phyloP scores from a whole-genome alignment of 2,329 filamentous ascomycete genomes.

The Metarhizium brunneum region DNA sequence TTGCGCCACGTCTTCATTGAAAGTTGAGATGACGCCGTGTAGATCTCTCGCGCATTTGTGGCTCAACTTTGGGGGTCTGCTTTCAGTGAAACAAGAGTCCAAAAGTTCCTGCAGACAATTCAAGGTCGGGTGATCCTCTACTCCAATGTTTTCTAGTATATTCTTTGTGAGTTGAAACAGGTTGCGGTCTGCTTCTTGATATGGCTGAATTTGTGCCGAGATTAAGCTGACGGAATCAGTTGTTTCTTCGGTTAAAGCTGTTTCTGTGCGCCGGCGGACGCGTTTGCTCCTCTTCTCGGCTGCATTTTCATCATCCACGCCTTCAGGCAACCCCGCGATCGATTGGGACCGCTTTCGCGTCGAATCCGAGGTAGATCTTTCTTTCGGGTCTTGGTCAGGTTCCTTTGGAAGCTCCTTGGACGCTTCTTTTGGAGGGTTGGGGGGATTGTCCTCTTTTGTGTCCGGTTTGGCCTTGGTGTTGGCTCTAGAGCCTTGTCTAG shows the following conservation, averaged over 20 bases:
- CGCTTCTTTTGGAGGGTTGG: constrained; percentile 13
- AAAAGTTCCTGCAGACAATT: constrained; percentile 38
- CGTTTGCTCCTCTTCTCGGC: constrained; percentile 57
- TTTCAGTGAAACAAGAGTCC: constrained; percentile 41
- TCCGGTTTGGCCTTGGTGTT: constrained; percentile 4
- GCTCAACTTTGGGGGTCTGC: constrained; percentile 38
- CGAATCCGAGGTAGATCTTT: constrained; percentile 28
- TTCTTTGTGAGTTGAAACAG: constrained; percentile 47
- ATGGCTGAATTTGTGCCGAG: constrained; percentile 46
- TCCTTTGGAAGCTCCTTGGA: constrained; percentile 20
- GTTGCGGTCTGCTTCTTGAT: constrained; percentile 46
- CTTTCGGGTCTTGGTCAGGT: constrained; percentile 21
- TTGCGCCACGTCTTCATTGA: constrained; percentile 44
- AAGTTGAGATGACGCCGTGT: constrained; percentile 36
- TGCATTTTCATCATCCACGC: constrained; percentile 44
- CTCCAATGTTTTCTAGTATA: constrained; percentile 44
- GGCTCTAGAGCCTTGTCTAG: constrained; percentile 5
- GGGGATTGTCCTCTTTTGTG: constrained; percentile 14
- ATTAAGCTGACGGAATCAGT: constrained; percentile 42
- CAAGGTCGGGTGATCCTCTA: constrained; percentile 38
- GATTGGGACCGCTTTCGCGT: constrained; percentile 56
- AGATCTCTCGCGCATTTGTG: constrained; percentile 39
- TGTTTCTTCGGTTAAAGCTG: constrained; percentile 43
- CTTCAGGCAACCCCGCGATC: constrained; percentile 46
- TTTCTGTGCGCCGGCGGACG: constrained; percentile 42